Conservation (phyloP, 345 rosid species). For the Corymbia maculata region DNA sequence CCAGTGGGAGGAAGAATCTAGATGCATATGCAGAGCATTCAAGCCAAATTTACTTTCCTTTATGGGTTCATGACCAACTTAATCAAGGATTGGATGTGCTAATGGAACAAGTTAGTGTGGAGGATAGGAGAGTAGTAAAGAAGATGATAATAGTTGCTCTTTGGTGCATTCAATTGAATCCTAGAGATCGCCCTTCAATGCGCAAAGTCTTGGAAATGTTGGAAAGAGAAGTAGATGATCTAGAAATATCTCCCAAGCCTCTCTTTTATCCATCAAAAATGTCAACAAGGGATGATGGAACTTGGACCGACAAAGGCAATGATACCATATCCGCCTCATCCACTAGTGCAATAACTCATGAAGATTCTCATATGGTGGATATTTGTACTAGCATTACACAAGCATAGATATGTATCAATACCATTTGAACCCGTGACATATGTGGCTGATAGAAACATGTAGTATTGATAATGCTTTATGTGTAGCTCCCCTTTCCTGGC, state of each 20-base stretch:
- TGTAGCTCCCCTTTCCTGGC: neutral
- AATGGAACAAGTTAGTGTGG: rapidly evolving
- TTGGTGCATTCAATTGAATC: neutral
- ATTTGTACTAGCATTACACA: neutral
- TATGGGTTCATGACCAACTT: neutral
- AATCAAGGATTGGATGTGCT: rapidly evolving
- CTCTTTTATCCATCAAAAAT: too few relatives aligned
- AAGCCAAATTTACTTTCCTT: neutral
- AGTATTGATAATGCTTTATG: neutral
- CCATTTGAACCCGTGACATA: neutral
- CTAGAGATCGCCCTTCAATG: neutral
- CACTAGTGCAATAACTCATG: neutral
- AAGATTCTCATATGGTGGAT: neutral
- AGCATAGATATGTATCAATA: neutral
- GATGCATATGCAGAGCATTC: rapidly evolving
- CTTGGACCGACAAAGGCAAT: neutral
- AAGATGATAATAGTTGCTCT: neutral
- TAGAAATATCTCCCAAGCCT: too few relatives aligned
- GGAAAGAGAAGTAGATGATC: too few relatives aligned
- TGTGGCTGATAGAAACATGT: rapidly evolving
- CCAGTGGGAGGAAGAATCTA: rapidly evolving
- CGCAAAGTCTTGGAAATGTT: too few relatives aligned
- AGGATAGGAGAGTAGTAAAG: neutral
- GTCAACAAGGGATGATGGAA: neutral
- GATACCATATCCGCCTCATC: neutral